Conservation (phyloP, 2,329 filamentous ascomycete species). For the Botryosphaeria dothidea region DNA sequence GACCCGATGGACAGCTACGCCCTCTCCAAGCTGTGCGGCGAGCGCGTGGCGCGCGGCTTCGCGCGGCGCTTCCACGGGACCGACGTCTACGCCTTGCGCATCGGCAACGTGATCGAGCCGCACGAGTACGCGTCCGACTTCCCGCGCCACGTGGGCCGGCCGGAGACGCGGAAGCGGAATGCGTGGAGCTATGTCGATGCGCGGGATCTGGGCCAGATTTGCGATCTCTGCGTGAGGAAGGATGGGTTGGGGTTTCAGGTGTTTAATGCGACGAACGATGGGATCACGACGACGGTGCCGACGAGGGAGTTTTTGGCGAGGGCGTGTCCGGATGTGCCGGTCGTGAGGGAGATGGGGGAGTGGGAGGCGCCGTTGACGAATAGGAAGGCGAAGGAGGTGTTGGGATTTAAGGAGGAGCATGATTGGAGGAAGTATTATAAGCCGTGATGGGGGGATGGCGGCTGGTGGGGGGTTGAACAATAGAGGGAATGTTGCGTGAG, state of each 20-base stretch:
- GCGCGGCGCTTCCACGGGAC: slow-evolving; percentile 53
- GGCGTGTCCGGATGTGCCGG: slow-evolving; percentile 49
- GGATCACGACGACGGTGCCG: slow-evolving; percentile 56
- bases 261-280: slow-evolving; percentile 66
- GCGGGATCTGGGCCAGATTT: slow-evolving; percentile 63
- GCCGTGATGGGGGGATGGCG: slow-evolving; percentile 21
- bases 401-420: slow-evolving; percentile 62
- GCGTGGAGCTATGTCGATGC: slow-evolving; percentile 66
- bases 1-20: slow-evolving; percentile 65
- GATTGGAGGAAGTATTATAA: slow-evolving; percentile 56
- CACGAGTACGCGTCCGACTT: slow-evolving; percentile 61
- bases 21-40: slow-evolving; percentile 60
- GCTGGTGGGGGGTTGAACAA: background rate
- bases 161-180: slow-evolving; percentile 55
- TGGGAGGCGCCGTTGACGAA: slow-evolving; percentile 64
- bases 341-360: slow-evolving; percentile 59
- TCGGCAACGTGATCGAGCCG: slow-evolving; percentile 63
- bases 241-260: slow-evolving; percentile 62
- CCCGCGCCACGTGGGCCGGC: slow-evolving; percentile 51
- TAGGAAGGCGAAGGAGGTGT: slow-evolving; percentile 58
- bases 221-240: slow-evolving; percentile 54
- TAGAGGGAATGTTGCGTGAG: too few relatives aligned
- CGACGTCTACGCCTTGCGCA: slow-evolving; percentile 63
- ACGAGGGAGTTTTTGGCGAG: slow-evolving; percentile 56
- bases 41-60: slow-evolving; percentile 59